Evolutionary conservation across 306 rosid genomes (phyloP), one percentile per base, ranked within the genome.

Genomic region (Clitoria ternatea): DNA sequence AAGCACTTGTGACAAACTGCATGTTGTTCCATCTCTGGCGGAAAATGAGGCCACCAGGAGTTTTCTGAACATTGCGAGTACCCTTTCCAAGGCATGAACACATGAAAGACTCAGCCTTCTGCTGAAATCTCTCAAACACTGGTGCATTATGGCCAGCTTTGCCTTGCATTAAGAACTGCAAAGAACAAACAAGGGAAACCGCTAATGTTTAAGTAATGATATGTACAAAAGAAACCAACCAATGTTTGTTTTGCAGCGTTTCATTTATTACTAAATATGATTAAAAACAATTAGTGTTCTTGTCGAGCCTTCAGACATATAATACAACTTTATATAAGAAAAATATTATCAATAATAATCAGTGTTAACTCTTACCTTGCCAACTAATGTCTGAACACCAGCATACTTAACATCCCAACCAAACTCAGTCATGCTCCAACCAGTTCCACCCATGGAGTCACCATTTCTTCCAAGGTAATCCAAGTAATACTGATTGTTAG

Each of bases 371-470:
- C n/a, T n/a, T 85, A 91, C 98, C 89, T 90, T 93, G 62, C 96
- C 91, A 2, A 93, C 98, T 40, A 90, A 82, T 20, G 94, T 85
- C 42, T 94, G 99, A 26, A 91, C 96, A 0, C 99, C 99, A 24
- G 97, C 85, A 75, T 87, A 91, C 74, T 94, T 94, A 30, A 88
- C 96, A 43, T 94, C 99, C 99, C 99, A 94, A 42, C 99, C 79
- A 55, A 94, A 94, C 63, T 89, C 96, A 11, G 86, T 90, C 97
- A 91, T 90, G 77, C 67, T 18, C 98, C 98, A 93, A 42, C 97
- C 96, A 67, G 97, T 89, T 75, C 97, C 97, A 29, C 97, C 99
- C 89, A 90, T 78, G 67, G 91, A 78, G 35, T 89, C 95, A 35
- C 88, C 97, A 49, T 94, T 94, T 42, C 80, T 82, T 1, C 87